phyloP scores from a whole-genome alignment of 768 basidiomycete genomes.

The Termitomyces sp. region DNA sequence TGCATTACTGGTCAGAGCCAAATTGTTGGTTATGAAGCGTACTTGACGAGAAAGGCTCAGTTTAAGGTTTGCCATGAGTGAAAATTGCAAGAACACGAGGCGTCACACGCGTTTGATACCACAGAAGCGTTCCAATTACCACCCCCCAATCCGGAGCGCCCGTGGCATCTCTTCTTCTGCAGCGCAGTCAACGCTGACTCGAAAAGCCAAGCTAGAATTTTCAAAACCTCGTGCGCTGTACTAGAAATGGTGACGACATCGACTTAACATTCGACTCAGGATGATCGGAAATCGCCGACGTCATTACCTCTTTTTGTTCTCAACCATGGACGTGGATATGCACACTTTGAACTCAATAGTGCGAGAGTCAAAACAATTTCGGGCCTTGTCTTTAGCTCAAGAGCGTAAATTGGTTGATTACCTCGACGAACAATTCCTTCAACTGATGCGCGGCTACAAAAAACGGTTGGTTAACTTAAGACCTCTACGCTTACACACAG shows the following conservation, averaged over 20 bases:
- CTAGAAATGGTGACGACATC: too few relatives aligned
- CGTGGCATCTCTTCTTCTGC: background rate
- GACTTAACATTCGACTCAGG: too few relatives aligned
- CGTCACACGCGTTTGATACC: background rate
- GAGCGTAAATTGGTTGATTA: slow-evolving; percentile 61
- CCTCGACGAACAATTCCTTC: slow-evolving; percentile 60
- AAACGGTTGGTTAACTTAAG: slow-evolving; percentile 51
- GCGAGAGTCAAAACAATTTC: background rate
- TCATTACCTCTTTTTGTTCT: background rate
- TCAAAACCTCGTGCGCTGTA: background rate
- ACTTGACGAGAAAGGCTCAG: background rate
- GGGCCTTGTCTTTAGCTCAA: slow-evolving; percentile 46
- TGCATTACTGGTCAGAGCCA: background rate
- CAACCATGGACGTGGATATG: background rate
- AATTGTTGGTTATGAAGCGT: background rate
- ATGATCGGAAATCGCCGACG: background rate
- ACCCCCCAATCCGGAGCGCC: background rate
- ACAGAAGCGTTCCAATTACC: background rate
- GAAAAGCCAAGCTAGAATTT: background rate
- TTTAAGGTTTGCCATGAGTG: background rate
- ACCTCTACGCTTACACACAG: background rate
- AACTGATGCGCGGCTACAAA: slow-evolving; percentile 64
- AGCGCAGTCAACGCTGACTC: background rate
- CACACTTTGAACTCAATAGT: background rate
- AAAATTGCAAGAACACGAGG: background rate